Conservation (phyloP, 805 yeast species). For the Cyberlindnera bimundalis region DNA sequence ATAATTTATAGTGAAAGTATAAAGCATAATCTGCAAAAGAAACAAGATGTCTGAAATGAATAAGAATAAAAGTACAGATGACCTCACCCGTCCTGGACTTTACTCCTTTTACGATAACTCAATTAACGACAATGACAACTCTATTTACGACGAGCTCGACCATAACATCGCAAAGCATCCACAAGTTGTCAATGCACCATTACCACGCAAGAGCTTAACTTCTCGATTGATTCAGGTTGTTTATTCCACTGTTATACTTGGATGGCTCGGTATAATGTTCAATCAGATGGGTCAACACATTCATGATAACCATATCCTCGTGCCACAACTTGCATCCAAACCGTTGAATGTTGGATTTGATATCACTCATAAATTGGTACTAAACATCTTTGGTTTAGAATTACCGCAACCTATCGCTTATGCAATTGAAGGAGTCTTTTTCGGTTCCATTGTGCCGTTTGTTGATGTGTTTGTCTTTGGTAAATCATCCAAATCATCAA, state of each 20-base stretch:
- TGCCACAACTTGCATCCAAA: conserved; percentile 37
- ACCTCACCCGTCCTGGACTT: conserved; percentile 17
- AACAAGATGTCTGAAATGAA: background rate
- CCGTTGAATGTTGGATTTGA: conserved; percentile 38
- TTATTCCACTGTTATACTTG: conserved; percentile 27
- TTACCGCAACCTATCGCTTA: conserved; percentile 30
- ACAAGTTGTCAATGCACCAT: background rate
- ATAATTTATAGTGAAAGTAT: too few relatives aligned
- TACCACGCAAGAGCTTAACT: conserved; percentile 1
- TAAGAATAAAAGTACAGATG: conserved; percentile 9
- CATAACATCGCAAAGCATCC: conserved; percentile 15
- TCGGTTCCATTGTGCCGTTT: conserved; percentile 52
- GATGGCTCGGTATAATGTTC: conserved; percentile 49
- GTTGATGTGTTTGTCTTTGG: conserved; percentile 16
- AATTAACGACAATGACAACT: conserved; percentile 10
- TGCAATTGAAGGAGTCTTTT: conserved; percentile 52
- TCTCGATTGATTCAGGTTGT: background rate
- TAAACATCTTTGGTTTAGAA: conserved; percentile 7
- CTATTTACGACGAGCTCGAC: conserved; percentile 18
- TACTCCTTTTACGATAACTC: conserved; percentile 16
- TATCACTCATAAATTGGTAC: conserved; percentile 15
- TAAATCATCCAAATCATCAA: conserved; percentile 8
- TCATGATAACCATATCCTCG: conserved; percentile 46
- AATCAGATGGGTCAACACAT: conserved; percentile 50
- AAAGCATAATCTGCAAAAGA: too few relatives aligned